These are phyloP conservation scores for Sporothrix curviconia DNA, from an alignment of 2,329 filamentous ascomycete genomes.

Conservation along the genomic window DNA sequence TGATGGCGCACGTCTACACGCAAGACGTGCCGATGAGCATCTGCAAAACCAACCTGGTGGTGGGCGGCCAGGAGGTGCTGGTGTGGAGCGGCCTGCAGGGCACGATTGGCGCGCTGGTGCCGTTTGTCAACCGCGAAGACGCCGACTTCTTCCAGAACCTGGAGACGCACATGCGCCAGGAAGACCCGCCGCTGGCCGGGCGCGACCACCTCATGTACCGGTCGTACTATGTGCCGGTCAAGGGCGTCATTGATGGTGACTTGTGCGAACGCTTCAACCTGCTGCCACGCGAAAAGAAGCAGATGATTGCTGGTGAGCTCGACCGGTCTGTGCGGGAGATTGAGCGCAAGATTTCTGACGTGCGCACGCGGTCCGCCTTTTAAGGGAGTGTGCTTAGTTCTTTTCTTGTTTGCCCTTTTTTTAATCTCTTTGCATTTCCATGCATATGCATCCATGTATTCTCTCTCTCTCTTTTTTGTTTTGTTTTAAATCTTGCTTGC, in stretches of 20 bases:
- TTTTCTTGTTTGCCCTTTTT: neutral
- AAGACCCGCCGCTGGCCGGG: constrained; percentile 82
- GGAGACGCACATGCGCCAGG: constrained; percentile 77
- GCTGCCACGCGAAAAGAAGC: constrained; percentile 80
- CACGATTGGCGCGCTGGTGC: constrained; percentile 86
- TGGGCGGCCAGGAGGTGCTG: constrained; percentile 84
- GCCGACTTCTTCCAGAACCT: constrained; percentile 96
- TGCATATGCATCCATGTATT: neutral
- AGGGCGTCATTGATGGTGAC: constrained; percentile 95
- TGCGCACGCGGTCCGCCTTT: constrained; percentile 54
- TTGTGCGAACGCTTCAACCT: constrained; percentile 86
- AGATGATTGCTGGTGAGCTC: constrained; percentile 87
- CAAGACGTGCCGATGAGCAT: constrained; percentile 91
- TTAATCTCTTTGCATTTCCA: neutral
- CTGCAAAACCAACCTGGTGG: constrained; percentile 80
- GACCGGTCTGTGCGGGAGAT: constrained; percentile 89
- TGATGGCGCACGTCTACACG: constrained; percentile 83
- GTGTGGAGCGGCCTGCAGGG: constrained; percentile 94
- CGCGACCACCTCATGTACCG: constrained; percentile 94
- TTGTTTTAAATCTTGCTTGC: neutral
- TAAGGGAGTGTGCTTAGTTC: constrained; percentile 26
- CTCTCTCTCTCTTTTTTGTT: neutral
- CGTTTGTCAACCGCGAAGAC: constrained; percentile 85
- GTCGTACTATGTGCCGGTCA: constrained; percentile 92
- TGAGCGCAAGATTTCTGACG: constrained; percentile 83